phyloP scores from a whole-genome alignment of 208 protist species.

The Wallacemonas sp. region DNA sequence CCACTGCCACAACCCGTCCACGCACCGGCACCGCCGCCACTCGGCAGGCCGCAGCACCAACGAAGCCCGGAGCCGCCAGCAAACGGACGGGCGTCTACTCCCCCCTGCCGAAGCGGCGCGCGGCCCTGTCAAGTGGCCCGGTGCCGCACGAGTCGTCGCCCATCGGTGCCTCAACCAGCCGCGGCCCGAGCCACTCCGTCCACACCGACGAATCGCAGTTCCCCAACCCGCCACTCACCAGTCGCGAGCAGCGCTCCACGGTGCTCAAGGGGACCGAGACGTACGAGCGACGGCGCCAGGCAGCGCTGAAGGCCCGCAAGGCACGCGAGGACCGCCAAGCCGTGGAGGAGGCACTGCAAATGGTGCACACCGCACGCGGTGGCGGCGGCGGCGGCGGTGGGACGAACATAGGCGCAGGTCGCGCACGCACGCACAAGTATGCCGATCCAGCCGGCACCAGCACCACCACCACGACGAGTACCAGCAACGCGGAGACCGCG shows the following conservation, averaged over 20 bases:
- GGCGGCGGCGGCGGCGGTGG: neutral
- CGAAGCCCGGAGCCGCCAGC: neutral
- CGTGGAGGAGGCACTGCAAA: conserved; percentile 26
- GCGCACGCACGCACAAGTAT: too few relatives aligned
- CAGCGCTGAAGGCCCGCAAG: conserved; percentile 34
- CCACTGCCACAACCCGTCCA: neutral
- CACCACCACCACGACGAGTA: neutral
- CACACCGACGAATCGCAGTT: neutral
- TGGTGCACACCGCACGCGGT: conserved; percentile 2
- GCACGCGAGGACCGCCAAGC: conserved; percentile 32
- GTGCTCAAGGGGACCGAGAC: conserved; percentile 22
- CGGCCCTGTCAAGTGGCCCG: neutral
- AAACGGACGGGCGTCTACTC: neutral
- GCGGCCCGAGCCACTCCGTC: neutral
- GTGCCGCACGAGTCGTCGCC: neutral
- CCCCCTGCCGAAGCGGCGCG: conserved; percentile 8
- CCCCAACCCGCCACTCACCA: neutral
- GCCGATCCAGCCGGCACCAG: too few relatives aligned
- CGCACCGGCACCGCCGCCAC: neutral
- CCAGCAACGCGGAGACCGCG: neutral
- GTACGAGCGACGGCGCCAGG: conserved; percentile 37
- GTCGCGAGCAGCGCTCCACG: conserved; percentile 22
- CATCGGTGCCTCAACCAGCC: neutral
- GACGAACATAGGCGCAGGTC: too few relatives aligned
- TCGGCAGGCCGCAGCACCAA: neutral